Evolutionary conservation across 2,329 filamentous ascomycete genomes (phyloP).

Genomic region (Mycocentrospora acerina): DNA sequence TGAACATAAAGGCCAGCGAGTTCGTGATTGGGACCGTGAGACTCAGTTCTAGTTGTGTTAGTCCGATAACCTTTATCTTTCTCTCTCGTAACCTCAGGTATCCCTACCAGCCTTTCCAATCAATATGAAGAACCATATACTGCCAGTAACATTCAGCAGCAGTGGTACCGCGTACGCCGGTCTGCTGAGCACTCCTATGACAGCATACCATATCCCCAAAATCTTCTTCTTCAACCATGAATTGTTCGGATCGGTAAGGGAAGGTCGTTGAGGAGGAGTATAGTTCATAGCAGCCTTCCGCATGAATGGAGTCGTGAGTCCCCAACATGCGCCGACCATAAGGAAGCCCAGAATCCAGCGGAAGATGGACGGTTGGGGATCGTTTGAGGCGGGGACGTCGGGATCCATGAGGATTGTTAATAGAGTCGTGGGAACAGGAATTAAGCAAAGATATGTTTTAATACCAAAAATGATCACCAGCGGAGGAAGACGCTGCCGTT

Average conservation of each 20-base stretch:
- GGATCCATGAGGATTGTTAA: too few relatives aligned
- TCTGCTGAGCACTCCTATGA: constrained; percentile 74
- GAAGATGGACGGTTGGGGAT: constrained; percentile 53
- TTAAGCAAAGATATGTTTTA: too few relatives aligned
- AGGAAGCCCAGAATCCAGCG: constrained; percentile 89
- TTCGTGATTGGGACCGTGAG: constrained; percentile 95
- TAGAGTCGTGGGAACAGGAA: too few relatives aligned
- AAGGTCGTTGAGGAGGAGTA: constrained; percentile 51
- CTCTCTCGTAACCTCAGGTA: too few relatives aligned
- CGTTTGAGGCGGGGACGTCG: constrained; percentile 25
- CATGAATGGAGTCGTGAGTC: constrained; percentile 87
- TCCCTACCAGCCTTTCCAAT: constrained; percentile 85
- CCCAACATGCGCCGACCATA: constrained; percentile 89
- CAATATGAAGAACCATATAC: constrained; percentile 93
- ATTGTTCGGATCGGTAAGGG: constrained; percentile 39
- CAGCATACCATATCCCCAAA: constrained; percentile 69
- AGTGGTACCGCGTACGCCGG: constrained; percentile 84
- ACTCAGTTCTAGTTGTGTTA: constrained; percentile 68
- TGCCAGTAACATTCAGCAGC: constrained; percentile 85
- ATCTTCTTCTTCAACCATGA: constrained; percentile 65
- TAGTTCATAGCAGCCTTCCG: constrained; percentile 78
- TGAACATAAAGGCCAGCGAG: constrained; percentile 92
- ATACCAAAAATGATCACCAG: too few relatives aligned
- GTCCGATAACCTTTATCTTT: neutral
- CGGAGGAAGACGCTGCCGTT: too few relatives aligned